These are phyloP conservation scores for Mucor saturninus DNA, from an alignment of 371 early-diverging fungal genomes.

Conservation along the genomic window DNA sequence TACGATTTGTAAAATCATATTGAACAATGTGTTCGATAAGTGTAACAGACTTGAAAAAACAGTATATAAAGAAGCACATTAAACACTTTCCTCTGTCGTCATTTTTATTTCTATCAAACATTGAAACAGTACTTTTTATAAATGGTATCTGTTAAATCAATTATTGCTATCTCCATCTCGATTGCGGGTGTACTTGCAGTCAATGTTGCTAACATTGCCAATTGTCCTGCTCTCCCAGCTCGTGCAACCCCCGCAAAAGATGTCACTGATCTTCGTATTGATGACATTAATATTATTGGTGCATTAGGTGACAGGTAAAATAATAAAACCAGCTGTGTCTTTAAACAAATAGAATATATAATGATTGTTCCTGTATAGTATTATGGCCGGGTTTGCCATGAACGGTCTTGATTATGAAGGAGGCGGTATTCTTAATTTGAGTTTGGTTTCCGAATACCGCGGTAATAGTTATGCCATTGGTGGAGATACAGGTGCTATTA, in stretches of 20 bases:
- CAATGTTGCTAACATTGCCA: slow-evolving; percentile 8
- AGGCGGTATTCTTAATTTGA: slow-evolving; percentile 17
- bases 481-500: slow-evolving; percentile 32
- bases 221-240: slow-evolving; percentile 23
- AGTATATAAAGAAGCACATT: too few relatives aligned
- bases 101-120: too few relatives aligned
- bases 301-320: slow-evolving; percentile 29
- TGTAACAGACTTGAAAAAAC: too few relatives aligned
- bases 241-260: slow-evolving; percentile 20
- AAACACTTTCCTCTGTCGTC: too few relatives aligned
- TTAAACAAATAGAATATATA: too few relatives aligned
- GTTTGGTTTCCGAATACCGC: slow-evolving; percentile 31
- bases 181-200: slow-evolving; percentile 1
- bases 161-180: too few relatives aligned
- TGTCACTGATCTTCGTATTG: slow-evolving; percentile 33
- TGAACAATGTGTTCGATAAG: too few relatives aligned
- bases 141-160: too few relatives aligned
- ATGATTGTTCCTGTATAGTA: slow-evolving; percentile 9
- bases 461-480: slow-evolving; percentile 42
- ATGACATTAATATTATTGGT: slow-evolving; percentile 34
- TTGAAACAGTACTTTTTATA: too few relatives aligned
- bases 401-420: slow-evolving; percentile 26
- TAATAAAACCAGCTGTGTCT: too few relatives aligned
- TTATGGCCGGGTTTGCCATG: slow-evolving; percentile 37
- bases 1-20: too few relatives aligned